Percentiles rank a stretch among this genome's conserved stretches.
Evolutionary conservation across 2,329 filamentous ascomycete genomes (phyloP).

Genomic region (Chalaropsis thielavioides): DNA sequence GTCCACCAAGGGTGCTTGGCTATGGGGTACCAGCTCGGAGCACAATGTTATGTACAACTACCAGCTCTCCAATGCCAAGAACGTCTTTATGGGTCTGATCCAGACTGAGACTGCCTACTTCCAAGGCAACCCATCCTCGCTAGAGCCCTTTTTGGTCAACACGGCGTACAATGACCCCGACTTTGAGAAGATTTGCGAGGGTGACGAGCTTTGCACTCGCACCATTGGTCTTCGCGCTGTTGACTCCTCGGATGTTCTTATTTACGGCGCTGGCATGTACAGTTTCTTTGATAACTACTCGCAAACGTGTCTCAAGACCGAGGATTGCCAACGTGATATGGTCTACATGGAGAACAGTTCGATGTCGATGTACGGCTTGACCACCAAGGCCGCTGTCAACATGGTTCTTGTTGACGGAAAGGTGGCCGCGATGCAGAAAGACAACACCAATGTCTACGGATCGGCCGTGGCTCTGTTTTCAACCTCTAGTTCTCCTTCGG

Average conservation of each 20-base stretch:
- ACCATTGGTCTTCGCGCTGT: constrained; percentile 62
- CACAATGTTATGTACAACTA: constrained; percentile 66
- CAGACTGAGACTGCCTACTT: constrained; percentile 86
- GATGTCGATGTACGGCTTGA: constrained; percentile 52
- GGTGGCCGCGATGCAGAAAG: constrained; percentile 37
- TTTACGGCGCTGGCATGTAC: constrained; percentile 65
- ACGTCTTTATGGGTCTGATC: constrained; percentile 69
- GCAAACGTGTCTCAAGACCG: constrained; percentile 50
- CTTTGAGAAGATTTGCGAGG: constrained; percentile 43
- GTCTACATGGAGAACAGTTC: constrained; percentile 52
- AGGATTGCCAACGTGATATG: constrained; percentile 67
- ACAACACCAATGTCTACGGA: constrained; percentile 53
- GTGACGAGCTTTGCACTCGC: constrained; percentile 43
- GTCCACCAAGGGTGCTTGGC: constrained; percentile 59
- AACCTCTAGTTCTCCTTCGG: constrained; percentile 14
- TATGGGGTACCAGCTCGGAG: constrained; percentile 62
- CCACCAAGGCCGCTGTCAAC: constrained; percentile 59
- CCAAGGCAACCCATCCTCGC: constrained; percentile 66
- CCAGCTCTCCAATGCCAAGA: constrained; percentile 60
- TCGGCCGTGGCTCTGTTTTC: constrained; percentile 43
- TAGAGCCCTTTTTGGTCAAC: constrained; percentile 48
- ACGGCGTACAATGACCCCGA: constrained; percentile 49
- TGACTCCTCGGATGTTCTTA: constrained; percentile 49
- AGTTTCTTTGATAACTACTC: constrained; percentile 73
- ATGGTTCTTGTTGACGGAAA: constrained; percentile 53